A percentile compares a stretch with the other conserved stretches of the same genome.
These are phyloP conservation scores for Cyclocybe aegerita DNA, from an alignment of 768 basidiomycete species.

Conservation along the genomic window DNA sequence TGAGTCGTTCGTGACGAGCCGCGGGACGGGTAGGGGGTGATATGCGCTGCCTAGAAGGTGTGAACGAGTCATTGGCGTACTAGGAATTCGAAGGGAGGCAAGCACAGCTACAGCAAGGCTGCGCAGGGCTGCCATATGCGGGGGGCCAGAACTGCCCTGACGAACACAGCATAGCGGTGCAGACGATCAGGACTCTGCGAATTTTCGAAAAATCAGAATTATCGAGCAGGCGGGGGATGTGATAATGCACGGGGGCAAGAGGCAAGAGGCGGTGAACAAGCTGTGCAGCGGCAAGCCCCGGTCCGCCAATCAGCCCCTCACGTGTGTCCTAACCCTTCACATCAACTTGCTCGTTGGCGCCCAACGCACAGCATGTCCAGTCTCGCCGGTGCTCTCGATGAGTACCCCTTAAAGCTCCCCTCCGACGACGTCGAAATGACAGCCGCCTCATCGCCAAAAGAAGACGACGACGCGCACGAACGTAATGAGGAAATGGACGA, in stretches of 20 bases:
- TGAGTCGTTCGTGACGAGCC: slow-evolving; percentile 3
- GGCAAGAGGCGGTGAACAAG: background rate
- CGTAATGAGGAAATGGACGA: slow-evolving; percentile 60
- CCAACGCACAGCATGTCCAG: slow-evolving; percentile 46
- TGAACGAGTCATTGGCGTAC: slow-evolving; percentile 12
- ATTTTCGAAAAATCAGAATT: background rate
- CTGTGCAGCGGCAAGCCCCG: background rate
- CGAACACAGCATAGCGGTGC: slow-evolving; percentile 9
- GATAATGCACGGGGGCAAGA: background rate
- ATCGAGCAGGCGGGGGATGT: background rate
- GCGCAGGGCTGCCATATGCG: slow-evolving; percentile 10
- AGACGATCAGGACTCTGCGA: slow-evolving; percentile 5
- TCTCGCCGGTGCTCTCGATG: slow-evolving; percentile 56
- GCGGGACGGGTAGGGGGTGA: slow-evolving; percentile 1
- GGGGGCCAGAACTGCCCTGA: slow-evolving; percentile 7
- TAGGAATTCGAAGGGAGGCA: slow-evolving; percentile 12
- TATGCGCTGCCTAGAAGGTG: slow-evolving; percentile 16
- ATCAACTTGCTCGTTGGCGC: too few species aligned
- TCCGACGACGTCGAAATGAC: slow-evolving; percentile 45
- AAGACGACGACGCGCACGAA: slow-evolving; percentile 27
- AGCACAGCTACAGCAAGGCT: slow-evolving; percentile 14
- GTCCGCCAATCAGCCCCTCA: slow-evolving; percentile 7
- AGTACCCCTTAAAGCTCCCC: slow-evolving; percentile 18
- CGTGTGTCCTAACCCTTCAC: slow-evolving; percentile 6
- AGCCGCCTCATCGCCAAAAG: slow-evolving; percentile 18